A percentile compares a stretch with the other conserved stretches of the same genome.
phyloP scores from a whole-genome alignment of 1,284 basidiomycete species.

The Porodaedalea pini region DNA sequence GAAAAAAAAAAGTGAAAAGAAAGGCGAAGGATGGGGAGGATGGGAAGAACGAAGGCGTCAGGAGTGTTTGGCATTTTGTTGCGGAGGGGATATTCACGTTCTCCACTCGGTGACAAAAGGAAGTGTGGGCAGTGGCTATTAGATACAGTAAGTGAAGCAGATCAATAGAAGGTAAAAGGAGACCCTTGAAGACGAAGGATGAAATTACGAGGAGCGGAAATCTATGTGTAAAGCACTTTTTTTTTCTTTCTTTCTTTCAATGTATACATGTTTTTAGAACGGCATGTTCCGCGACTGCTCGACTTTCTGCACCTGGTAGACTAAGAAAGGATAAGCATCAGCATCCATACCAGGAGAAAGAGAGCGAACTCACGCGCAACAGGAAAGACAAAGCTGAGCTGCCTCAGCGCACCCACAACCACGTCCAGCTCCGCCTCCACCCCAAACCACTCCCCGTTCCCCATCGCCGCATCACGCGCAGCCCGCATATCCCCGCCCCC shows the following conservation, averaged over 20 bases:
- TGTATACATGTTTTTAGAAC: neutral
- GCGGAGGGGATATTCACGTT: no score
- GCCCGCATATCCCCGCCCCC: constrained; percentile 14
- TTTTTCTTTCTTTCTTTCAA: neutral
- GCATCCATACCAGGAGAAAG: neutral
- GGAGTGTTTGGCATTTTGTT: no score
- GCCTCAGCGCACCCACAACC: constrained; percentile 24
- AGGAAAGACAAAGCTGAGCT: constrained; percentile 22
- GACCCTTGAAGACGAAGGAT: no score
- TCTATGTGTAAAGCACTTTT: neutral
- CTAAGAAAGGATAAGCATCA: constrained; percentile 4
- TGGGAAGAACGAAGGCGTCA: no score
- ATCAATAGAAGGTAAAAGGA: no score
- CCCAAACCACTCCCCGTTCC: constrained; percentile 8
- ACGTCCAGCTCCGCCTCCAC: constrained; percentile 23
- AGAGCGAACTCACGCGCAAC: constrained; percentile 21
- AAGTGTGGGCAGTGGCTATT: no score
- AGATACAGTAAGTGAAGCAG: no score
- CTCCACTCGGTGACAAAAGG: no score
- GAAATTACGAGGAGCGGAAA: neutral
- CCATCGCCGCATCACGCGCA: constrained; percentile 5
- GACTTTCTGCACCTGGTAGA: constrained; percentile 23
- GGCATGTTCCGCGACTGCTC: constrained; percentile 22
- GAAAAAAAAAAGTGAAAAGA: neutral
- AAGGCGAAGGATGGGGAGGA: neutral